phyloP scores from a whole-genome alignment of 129 eudicot species.

The Centrapalus pauciflorus region DNA sequence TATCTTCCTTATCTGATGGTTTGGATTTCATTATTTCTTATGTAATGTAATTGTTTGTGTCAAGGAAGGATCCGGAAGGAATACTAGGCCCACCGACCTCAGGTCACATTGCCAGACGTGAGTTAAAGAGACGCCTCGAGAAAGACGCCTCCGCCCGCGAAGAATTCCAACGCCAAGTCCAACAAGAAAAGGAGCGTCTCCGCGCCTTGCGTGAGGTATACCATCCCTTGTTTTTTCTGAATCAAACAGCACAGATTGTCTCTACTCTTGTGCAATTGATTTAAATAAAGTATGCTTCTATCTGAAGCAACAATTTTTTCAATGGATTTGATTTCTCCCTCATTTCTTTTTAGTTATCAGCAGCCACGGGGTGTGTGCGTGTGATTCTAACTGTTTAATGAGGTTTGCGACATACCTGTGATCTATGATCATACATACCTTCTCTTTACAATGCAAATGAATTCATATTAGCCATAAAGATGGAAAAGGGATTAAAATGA shows the following conservation, averaged over 20 bases:
- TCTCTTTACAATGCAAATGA: not conserved
- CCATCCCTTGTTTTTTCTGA: not conserved
- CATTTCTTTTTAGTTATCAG: too few relatives aligned
- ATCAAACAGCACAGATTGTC: too few relatives aligned
- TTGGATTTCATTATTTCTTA: too few relatives aligned
- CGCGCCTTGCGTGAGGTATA: constrained; percentile 59
- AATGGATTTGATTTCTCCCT: too few relatives aligned
- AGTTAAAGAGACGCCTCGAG: constrained; percentile 69
- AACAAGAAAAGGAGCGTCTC: constrained; percentile 77
- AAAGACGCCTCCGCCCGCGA: constrained; percentile 72
- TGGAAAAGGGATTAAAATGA: not conserved
- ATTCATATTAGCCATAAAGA: not conserved
- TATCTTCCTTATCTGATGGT: too few relatives aligned
- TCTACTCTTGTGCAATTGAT: too few relatives aligned
- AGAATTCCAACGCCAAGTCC: constrained; percentile 65
- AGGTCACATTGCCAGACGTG: constrained; percentile 76
- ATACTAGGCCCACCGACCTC: constrained; percentile 60
- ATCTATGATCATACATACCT: not conserved
- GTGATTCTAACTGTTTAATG: too few relatives aligned
- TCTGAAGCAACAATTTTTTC: too few relatives aligned
- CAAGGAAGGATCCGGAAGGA: constrained; percentile 96
- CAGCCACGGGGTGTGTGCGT: too few relatives aligned
- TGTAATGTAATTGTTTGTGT: too few relatives aligned
- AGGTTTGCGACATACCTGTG: too few relatives aligned
- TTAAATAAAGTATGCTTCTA: too few relatives aligned